These are phyloP conservation scores for Pichia sp. DNA, from an alignment of 1,139 yeast species.

Conservation along the genomic window DNA sequence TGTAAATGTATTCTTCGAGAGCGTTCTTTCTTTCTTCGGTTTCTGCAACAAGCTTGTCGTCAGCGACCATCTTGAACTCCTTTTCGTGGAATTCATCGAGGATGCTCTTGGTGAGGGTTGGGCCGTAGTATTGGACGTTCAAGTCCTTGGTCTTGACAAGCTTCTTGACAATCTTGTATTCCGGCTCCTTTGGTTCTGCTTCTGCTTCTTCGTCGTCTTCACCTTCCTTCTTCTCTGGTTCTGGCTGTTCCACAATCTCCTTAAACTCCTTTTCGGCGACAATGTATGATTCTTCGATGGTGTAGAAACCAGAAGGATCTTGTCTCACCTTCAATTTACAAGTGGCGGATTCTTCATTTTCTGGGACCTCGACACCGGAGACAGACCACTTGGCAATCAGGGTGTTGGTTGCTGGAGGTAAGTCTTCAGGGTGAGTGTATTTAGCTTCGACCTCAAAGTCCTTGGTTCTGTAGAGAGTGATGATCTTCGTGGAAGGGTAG, in stretches of 20 bases:
- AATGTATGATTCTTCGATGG: conserved; percentile 90
- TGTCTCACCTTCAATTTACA: conserved; percentile 93
- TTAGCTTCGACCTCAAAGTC: conserved; percentile 85
- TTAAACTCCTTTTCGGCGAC: conserved; percentile 87
- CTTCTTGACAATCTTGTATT: conserved; percentile 88
- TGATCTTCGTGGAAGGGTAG: conserved; percentile 93
- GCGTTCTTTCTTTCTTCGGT: conserved; percentile 99
- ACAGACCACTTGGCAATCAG: conserved; percentile 81
- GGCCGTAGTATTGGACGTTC: conserved; percentile 52
- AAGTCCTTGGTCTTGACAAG: conserved; percentile 88
- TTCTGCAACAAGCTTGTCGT: conserved; percentile 95
- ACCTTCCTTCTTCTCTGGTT: conserved; percentile 38
- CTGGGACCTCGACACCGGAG: conserved; percentile 76
- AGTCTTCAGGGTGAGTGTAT: conserved; percentile 70
- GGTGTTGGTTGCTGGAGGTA: conserved; percentile 67
- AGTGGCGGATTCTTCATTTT: conserved; percentile 74
- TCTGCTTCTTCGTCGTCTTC: conserved; percentile 39
- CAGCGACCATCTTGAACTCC: conserved; percentile 79
- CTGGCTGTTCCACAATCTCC: conserved; percentile 72
- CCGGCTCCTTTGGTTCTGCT: conserved; percentile 52
- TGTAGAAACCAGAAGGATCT: conserved; percentile 94
- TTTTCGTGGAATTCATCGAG: conserved; percentile 67
- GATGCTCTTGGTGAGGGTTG: conserved; percentile 56
- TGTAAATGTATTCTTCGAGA: conserved; percentile 96
- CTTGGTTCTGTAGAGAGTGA: conserved; percentile 86